phyloP scores from a whole-genome alignment of 441 rosid genomes.

The Gossypium davidsonii region DNA sequence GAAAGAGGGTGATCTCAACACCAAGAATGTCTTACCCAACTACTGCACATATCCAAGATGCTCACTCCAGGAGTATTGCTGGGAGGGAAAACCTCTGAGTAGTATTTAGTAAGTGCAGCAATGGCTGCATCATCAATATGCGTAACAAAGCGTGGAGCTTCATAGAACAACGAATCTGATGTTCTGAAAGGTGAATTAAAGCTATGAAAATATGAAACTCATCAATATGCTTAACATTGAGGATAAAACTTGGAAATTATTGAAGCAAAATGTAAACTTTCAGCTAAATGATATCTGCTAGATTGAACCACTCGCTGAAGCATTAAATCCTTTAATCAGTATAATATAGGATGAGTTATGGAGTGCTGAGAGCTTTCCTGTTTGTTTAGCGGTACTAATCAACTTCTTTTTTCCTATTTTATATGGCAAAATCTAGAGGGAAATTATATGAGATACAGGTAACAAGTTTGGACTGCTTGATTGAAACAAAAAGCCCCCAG shows the following conservation, averaged over 20 bases:
- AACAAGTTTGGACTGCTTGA: neutral
- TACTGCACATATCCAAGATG: slow-evolving; percentile 89
- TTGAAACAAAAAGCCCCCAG: neutral
- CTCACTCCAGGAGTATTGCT: slow-evolving; percentile 67
- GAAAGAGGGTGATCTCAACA: neutral
- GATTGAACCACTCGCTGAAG: neutral
- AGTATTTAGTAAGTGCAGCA: slow-evolving; percentile 69
- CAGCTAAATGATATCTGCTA: neutral
- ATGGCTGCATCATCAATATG: slow-evolving; percentile 87
- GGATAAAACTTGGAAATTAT: neutral
- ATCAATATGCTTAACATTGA: neutral
- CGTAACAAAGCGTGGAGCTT: slow-evolving; percentile 75
- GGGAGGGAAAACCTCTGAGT: slow-evolving; percentile 71
- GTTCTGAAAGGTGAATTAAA: slow-evolving; percentile 36
- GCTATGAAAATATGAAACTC: neutral
- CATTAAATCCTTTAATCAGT: neutral
- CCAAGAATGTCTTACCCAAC: slow-evolving; percentile 63
- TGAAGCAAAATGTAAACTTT: neutral
- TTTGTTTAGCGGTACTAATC: neutral
- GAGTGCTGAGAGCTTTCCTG: neutral
- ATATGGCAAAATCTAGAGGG: neutral
- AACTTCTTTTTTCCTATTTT: neutral
- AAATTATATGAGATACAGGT: neutral
- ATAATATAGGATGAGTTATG: neutral
- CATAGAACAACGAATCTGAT: slow-evolving; percentile 66